Base-by-base conservation (phyloP, 352 stramenopile genomes). In the Blastocystis sp. region DNA sequence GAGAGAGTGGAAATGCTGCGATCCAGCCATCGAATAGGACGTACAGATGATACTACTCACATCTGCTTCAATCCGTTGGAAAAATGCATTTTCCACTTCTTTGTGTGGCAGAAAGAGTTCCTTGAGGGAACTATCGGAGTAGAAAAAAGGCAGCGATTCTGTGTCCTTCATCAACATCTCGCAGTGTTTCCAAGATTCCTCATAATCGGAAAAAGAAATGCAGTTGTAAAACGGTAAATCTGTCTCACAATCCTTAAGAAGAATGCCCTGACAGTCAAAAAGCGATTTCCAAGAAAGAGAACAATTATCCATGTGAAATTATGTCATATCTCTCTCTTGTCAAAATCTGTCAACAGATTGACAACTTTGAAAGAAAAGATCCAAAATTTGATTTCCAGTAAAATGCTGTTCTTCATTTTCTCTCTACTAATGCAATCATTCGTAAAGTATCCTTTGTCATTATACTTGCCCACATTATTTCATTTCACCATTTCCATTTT, bases 201-300 rank as follows among this genome's bases (percentile, higher is more conserved):
- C n/a, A 66, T 85, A 85, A 43, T 85, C 47, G 2, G 13, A 20
- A 69, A 54, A 85, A 13, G 56, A 53, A 37, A 69, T 30, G 13
- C 39, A 50, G 56, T 65, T 85, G 20, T 45, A 59, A n/a, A n/a
- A n/a, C 34, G 45, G 34, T 30, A 50, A 43, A 13, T 41, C 24
- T 54, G 26, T 13, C 11, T 66, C 53, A 26, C 39, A n/a, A 59
- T 78, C 30, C 34, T 62, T 78, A 68, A 37, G 39, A 43, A 47
- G 37, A 50, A 30, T n/a, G 6, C 73, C 50, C 5, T 55, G 53
- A 26, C 5, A 68, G 4, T 85, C 73, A 45, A 47, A 85, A 65
- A 85, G 73, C 18, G n/a, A 85, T 65, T 85, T 65, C 73, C 73
- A 85, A 26, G 47, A 85, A 45, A n/a, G 43, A 68, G 20, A 26